Conservation (phyloP, 768 basidiomycete species). For the Calocera viscosa region DNA sequence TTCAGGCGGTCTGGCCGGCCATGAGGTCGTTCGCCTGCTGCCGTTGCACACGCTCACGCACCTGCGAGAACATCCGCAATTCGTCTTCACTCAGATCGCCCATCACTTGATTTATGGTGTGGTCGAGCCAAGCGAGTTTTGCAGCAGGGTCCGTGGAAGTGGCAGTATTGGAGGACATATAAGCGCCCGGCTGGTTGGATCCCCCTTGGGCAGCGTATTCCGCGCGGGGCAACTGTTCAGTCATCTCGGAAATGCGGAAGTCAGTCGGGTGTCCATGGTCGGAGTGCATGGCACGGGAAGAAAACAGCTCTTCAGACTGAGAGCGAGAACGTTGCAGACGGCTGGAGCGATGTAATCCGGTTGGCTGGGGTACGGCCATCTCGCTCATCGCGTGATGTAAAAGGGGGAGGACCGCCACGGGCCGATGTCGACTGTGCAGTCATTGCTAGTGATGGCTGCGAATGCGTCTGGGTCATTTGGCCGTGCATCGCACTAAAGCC, state of each 20-base stretch:
- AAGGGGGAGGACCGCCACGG: not conserved
- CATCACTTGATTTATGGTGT: not conserved
- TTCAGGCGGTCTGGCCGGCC: slow-evolving; percentile 4
- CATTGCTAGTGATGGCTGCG: not conserved
- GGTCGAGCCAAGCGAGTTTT: slow-evolving; percentile 2
- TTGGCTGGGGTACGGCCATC: not conserved
- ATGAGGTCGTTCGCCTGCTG: slow-evolving; percentile 6
- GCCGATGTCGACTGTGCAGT: not conserved
- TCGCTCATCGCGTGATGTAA: slow-evolving; percentile 1
- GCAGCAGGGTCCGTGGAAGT: not conserved
- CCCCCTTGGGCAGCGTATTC: not conserved
- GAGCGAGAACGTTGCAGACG: not conserved
- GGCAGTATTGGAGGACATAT: not conserved
- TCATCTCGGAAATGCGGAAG: not conserved
- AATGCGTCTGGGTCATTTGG: not conserved
- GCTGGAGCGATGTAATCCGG: not conserved
- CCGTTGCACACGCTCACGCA: not conserved
- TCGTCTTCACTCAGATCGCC: slow-evolving; percentile 2
- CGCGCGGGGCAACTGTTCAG: not conserved
- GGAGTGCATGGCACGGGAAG: not conserved
- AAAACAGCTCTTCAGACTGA: slow-evolving; percentile 1
- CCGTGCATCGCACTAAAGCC: not conserved
- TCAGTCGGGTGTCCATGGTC: not conserved
- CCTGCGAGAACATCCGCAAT: not conserved
- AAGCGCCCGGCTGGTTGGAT: not conserved